Evolutionary conservation across 2,329 filamentous ascomycete genomes (phyloP).

Genomic region (Fonsecaea nubica): DNA sequence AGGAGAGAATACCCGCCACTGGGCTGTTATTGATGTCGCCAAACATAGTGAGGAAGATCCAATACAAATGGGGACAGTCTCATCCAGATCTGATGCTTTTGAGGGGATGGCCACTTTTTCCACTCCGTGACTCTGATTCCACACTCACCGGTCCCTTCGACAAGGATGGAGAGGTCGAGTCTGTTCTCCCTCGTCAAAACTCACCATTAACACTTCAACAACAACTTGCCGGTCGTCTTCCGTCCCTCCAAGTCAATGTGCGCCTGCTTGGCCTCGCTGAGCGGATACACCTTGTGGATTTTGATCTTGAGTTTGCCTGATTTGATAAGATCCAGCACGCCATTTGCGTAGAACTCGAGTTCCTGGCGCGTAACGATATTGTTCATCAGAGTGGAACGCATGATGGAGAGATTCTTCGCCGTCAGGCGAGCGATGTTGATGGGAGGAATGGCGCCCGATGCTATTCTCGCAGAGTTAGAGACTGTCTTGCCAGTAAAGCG

Average conservation of each 20-base stretch:
- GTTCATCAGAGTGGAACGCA: slow-evolving; percentile 74
- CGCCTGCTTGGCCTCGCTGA: slow-evolving; percentile 74
- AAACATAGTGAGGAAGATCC: background rate
- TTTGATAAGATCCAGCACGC: slow-evolving; percentile 75
- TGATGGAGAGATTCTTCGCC: slow-evolving; percentile 77
- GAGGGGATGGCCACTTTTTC: background rate
- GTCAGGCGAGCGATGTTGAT: slow-evolving; percentile 65
- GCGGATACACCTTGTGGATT: slow-evolving; percentile 77
- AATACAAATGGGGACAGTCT: background rate
- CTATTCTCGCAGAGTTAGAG: slow-evolving; percentile 14
- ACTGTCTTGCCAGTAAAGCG: background rate
- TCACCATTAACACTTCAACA: slow-evolving; percentile 66
- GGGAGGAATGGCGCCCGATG: slow-evolving; percentile 73
- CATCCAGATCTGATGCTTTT: background rate
- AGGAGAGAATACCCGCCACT: background rate
- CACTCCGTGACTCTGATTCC: background rate
- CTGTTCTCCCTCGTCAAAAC: background rate
- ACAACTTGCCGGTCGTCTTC: slow-evolving; percentile 82
- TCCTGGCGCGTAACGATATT: slow-evolving; percentile 75
- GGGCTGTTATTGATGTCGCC: background rate
- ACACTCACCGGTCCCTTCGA: background rate
- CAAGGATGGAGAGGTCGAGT: background rate
- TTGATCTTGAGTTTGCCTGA: slow-evolving; percentile 73
- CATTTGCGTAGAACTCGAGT: slow-evolving; percentile 70
- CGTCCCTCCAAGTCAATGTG: slow-evolving; percentile 81